Evolutionary conservation across 2,329 filamentous ascomycete species (phyloP).

Genomic region (Fusarium phyllophilum): DNA sequence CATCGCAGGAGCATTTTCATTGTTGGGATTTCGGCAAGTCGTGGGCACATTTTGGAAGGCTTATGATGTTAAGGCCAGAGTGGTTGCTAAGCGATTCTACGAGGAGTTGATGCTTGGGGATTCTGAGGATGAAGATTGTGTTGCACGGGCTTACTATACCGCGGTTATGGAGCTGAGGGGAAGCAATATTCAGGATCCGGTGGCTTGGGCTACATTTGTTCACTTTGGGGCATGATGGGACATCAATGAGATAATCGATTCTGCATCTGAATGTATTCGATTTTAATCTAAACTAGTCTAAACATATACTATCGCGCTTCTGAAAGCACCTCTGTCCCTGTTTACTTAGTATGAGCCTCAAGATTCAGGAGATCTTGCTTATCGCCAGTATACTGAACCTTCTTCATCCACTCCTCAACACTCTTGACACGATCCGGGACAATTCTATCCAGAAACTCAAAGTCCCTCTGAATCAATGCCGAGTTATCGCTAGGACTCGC

Average conservation of each 20-base stretch:
- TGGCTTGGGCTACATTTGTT: neutral
- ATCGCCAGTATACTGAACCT: neutral
- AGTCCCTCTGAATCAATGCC: neutral
- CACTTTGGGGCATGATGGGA: neutral
- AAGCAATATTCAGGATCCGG: accelerated
- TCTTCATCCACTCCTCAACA: neutral
- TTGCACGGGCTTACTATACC: neutral
- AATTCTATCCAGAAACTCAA: neutral
- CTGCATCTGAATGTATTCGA: neutral
- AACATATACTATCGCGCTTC: accelerated
- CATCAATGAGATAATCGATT: accelerated
- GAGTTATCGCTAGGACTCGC: neutral
- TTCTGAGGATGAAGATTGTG: accelerated
- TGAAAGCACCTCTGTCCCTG: accelerated
- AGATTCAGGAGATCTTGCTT: neutral
- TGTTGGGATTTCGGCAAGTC: accelerated
- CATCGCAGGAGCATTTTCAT: accelerated
- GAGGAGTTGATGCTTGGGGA: neutral
- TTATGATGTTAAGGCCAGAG: accelerated
- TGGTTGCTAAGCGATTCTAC: accelerated
- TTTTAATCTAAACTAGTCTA: accelerated
- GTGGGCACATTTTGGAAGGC: neutral
- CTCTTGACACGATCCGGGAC: neutral
- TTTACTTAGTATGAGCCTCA: neutral
- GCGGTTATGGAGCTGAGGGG: neutral